Conservation (phyloP, 2,329 filamentous ascomycete genomes). For the Pleomassaria siparia region DNA sequence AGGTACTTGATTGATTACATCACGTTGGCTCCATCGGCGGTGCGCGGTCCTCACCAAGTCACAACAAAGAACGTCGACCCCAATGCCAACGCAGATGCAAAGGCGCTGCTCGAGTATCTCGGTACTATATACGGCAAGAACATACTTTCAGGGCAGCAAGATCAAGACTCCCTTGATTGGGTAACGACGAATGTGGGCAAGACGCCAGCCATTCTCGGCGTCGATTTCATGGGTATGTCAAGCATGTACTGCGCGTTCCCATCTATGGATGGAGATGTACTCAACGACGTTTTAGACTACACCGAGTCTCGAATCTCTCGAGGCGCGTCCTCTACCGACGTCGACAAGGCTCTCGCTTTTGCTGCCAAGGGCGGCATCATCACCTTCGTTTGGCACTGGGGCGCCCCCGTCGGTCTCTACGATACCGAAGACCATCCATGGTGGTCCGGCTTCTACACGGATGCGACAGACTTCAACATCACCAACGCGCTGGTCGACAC, state of each 20-base stretch:
- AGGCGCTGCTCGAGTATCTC: constrained; percentile 47
- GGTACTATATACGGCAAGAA: constrained; percentile 50
- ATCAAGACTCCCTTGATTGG: constrained; percentile 48
- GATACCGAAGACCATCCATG: constrained; percentile 50
- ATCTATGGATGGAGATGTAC: not conserved
- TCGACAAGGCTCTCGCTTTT: constrained; percentile 52
- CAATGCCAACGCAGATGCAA: constrained; percentile 41
- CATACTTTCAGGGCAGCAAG: constrained; percentile 54
- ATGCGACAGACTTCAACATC: constrained; percentile 54
- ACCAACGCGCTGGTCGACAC: constrained; percentile 46
- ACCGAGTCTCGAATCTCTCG: constrained; percentile 49
- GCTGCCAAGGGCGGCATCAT: constrained; percentile 50
- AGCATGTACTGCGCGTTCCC: not conserved
- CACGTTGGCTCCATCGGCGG: constrained; percentile 39
- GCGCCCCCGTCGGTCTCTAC: constrained; percentile 50
- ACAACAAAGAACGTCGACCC: constrained; percentile 43
- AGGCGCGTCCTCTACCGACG: constrained; percentile 45
- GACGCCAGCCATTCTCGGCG: constrained; percentile 50
- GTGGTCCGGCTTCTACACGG: constrained; percentile 55
- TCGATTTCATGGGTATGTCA: constrained; percentile 50
- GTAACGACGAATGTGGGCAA: constrained; percentile 49
- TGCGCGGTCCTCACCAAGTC: constrained; percentile 45
- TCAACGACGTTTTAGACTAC: constrained; percentile 36
- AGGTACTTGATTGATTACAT: constrained; percentile 48
- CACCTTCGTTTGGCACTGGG: constrained; percentile 55